phyloP scores from a whole-genome alignment of 768 basidiomycete species.

The Lentinula guzmanii region DNA sequence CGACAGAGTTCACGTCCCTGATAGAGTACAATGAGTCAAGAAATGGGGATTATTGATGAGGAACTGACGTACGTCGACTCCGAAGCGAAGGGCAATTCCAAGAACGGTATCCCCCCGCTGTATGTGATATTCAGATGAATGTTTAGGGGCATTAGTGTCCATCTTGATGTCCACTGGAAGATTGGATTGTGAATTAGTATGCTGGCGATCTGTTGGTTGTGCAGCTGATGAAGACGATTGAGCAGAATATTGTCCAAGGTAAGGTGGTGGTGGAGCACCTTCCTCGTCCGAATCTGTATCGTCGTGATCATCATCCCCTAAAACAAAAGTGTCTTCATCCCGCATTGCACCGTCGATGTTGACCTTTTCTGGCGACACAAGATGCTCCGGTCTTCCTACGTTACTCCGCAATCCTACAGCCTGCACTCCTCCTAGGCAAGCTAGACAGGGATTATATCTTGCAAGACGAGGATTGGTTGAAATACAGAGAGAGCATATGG shows the following conservation, averaged over 20 bases:
- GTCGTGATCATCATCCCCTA: conserved; percentile 61
- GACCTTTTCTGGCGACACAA: background rate
- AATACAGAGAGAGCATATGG: conserved; percentile 61
- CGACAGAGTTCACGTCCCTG: conserved; percentile 58
- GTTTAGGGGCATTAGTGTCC: background rate
- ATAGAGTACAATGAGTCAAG: background rate
- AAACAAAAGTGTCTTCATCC: conserved; percentile 58
- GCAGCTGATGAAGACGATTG: background rate
- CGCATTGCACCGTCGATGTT: conserved; percentile 50
- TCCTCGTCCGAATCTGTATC: conserved; percentile 22
- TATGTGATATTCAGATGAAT: conserved; percentile 45
- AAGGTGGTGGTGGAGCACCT: conserved; percentile 2
- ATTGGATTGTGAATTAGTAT: background rate
- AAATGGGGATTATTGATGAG: background rate
- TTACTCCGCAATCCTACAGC: conserved; percentile 21
- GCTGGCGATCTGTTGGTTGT: background rate
- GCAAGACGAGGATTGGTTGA: conserved; percentile 54
- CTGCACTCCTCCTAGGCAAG: conserved; percentile 55
- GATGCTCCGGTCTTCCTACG: background rate
- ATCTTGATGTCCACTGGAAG: conserved; percentile 5
- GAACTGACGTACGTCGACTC: conserved; percentile 47
- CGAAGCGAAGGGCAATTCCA: conserved; percentile 57
- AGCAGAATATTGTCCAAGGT: background rate
- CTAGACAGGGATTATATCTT: conserved; percentile 68
- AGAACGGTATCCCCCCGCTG: conserved; percentile 52